Conservation (phyloP, 805 yeast species). For the Debaryomyces prosopidis region DNA sequence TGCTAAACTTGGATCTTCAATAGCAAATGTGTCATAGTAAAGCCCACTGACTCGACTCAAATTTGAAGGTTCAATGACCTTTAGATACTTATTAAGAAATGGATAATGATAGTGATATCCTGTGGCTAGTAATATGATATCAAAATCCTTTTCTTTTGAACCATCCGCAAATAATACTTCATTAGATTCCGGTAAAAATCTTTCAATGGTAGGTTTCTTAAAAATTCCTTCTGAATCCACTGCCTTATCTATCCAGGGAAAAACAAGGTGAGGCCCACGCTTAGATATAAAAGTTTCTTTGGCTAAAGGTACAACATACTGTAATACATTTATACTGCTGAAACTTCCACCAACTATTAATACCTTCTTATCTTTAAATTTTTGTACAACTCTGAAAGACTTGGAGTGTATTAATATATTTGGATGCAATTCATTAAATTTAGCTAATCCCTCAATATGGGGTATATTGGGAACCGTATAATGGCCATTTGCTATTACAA, state of each 20-base stretch:
- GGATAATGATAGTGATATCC: slow-evolving; percentile 52
- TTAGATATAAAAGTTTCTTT: slow-evolving; percentile 25
- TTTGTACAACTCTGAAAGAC: slow-evolving; percentile 47
- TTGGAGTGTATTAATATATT: slow-evolving; percentile 57
- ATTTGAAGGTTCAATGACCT: slow-evolving; percentile 24
- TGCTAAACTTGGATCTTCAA: slow-evolving; percentile 45
- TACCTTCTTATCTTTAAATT: slow-evolving; percentile 41
- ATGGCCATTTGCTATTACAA: slow-evolving; percentile 65
- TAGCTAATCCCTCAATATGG: slow-evolving; percentile 50
- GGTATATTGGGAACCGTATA: slow-evolving; percentile 65
- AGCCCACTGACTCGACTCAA: slow-evolving; percentile 39
- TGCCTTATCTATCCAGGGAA: slow-evolving; percentile 40
- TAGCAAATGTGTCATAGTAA: slow-evolving; percentile 36
- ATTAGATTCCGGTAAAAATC: slow-evolving; percentile 21
- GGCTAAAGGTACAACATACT: slow-evolving; percentile 33
- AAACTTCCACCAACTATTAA: slow-evolving; percentile 45
- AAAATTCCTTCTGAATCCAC: slow-evolving; percentile 32
- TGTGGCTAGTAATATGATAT: slow-evolving; percentile 47
- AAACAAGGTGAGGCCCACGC: slow-evolving; percentile 27
- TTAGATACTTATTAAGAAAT: slow-evolving; percentile 28
- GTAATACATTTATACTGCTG: slow-evolving; percentile 44
- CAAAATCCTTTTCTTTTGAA: slow-evolving; percentile 24
- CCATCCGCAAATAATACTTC: slow-evolving; percentile 29
- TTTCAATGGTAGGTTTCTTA: slow-evolving; percentile 26
- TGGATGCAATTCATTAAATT: slow-evolving; percentile 46